phyloP scores from a whole-genome alignment of 164 flowering plant species.

The Liriodendron chinense region DNA sequence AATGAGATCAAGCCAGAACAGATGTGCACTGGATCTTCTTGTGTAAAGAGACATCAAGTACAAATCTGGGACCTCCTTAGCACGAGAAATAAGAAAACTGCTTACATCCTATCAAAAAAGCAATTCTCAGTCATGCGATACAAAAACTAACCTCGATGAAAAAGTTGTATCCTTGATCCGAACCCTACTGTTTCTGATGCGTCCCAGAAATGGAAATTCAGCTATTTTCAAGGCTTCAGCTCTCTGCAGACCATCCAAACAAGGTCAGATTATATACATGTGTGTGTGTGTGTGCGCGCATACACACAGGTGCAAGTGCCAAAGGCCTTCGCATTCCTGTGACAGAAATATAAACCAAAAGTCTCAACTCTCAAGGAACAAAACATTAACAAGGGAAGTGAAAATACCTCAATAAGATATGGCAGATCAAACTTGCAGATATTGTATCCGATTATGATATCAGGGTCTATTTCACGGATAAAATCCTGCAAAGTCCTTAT shows the following conservation, averaged over 20 bases:
- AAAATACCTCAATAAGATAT: slow-evolving; percentile 85
- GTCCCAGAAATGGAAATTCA: slow-evolving; percentile 92
- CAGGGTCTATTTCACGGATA: slow-evolving; percentile 90
- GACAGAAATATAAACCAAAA: no score
- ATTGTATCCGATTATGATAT: slow-evolving; percentile 95
- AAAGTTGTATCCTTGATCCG: slow-evolving; percentile 84
- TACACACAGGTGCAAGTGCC: no score
- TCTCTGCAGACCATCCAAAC: slow-evolving; percentile 48
- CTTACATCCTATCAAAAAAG: not conserved
- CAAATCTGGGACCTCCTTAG: not conserved
- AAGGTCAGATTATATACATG: not conserved
- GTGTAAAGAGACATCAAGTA: no score
- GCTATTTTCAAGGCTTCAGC: slow-evolving; percentile 73
- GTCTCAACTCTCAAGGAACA: not conserved
- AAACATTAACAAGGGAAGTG: not conserved
- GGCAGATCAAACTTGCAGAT: slow-evolving; percentile 99
- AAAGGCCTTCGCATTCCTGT: no score
- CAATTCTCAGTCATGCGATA: not conserved
- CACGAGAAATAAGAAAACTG: not conserved
- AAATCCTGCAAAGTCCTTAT: slow-evolving; percentile 58
- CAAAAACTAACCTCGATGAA: slow-evolving; percentile 71
- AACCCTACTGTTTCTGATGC: slow-evolving; percentile 78
- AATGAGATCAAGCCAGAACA: no score
- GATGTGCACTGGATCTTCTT: no score
- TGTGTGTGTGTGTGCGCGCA: not conserved